Evolutionary conservation across 306 rosid species (phyloP).

Genomic region (Aeschynomene evenia): DNA sequence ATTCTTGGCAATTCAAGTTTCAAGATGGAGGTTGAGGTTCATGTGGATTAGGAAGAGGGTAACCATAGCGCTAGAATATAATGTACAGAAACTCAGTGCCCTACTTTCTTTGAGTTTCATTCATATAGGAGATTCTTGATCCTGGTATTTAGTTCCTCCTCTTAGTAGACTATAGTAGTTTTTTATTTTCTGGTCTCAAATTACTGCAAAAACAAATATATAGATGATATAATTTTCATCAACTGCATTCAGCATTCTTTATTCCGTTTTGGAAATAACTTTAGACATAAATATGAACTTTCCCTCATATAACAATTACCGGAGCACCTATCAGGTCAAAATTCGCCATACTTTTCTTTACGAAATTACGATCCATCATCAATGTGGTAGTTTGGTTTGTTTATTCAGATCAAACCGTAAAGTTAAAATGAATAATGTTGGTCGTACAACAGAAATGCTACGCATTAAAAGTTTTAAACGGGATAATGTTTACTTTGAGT

Average conservation of each 20-base stretch:
- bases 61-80: conserved; percentile 13
- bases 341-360: neutral
- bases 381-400: neutral
- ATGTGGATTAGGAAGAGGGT: conserved; percentile 48
- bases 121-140: conserved; percentile 16
- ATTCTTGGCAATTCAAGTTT: conserved; percentile 56
- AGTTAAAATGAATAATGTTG: neutral
- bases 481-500: neutral
- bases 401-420: neutral
- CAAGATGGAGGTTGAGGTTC: conserved; percentile 82
- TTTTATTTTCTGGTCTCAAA: conserved; percentile 2
- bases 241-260: conserved; percentile 7
- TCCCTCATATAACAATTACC: neutral
- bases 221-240: conserved; percentile 10
- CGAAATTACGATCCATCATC: neutral
- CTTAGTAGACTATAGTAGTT: conserved; percentile 9
- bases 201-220: conserved; percentile 3
- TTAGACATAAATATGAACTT: conserved; percentile 1
- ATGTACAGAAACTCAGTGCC: neutral
- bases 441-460: no score
- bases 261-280: conserved; percentile 8
- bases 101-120: conserved; percentile 10
- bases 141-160: conserved; percentile 20
- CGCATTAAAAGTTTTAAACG: no score
- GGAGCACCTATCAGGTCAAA: neutral